Conservation (phyloP, 1,284 basidiomycete genomes). For the Nidula niveotomentosa region DNA sequence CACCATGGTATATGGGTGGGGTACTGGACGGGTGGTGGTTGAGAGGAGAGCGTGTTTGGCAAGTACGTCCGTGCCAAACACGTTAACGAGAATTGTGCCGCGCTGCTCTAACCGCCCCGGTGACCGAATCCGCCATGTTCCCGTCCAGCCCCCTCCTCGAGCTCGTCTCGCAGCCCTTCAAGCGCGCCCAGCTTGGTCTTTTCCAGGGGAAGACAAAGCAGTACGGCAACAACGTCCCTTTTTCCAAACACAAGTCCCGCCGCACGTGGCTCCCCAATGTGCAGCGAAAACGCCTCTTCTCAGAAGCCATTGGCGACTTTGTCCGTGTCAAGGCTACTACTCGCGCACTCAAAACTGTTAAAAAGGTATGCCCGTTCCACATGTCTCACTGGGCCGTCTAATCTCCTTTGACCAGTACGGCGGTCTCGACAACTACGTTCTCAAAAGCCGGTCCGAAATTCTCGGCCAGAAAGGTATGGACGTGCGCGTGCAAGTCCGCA, state of each 20-base stretch:
- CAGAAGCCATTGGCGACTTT: slow-evolving; percentile 58
- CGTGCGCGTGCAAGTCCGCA: slow-evolving; percentile 60
- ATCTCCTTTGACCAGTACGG: slow-evolving; percentile 49
- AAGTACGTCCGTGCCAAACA: too few relatives aligned
- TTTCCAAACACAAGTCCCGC: slow-evolving; percentile 90
- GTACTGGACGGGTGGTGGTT: not conserved
- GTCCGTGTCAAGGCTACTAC: slow-evolving; percentile 73
- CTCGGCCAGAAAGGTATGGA: slow-evolving; percentile 78
- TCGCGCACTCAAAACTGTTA: slow-evolving; percentile 74
- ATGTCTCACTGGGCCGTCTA: not conserved
- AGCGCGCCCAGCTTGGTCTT: slow-evolving; percentile 72
- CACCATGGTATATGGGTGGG: slow-evolving; percentile 26
- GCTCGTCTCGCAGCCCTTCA: slow-evolving; percentile 66
- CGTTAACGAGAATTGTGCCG: too few relatives aligned
- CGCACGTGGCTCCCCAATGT: slow-evolving; percentile 89
- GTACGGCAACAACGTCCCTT: slow-evolving; percentile 89
- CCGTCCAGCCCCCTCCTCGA: slow-evolving; percentile 17
- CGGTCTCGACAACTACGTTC: slow-evolving; percentile 79
- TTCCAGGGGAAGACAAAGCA: slow-evolving; percentile 80
- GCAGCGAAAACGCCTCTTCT: slow-evolving; percentile 70
- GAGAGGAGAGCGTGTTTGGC: not conserved
- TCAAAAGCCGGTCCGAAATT: slow-evolving; percentile 60
- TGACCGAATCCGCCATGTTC: not conserved
- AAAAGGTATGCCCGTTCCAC: slow-evolving; percentile 54
- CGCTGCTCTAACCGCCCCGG: too few relatives aligned